Conservation (phyloP, 768 basidiomycete species). For the Termitomyces heimii region DNA sequence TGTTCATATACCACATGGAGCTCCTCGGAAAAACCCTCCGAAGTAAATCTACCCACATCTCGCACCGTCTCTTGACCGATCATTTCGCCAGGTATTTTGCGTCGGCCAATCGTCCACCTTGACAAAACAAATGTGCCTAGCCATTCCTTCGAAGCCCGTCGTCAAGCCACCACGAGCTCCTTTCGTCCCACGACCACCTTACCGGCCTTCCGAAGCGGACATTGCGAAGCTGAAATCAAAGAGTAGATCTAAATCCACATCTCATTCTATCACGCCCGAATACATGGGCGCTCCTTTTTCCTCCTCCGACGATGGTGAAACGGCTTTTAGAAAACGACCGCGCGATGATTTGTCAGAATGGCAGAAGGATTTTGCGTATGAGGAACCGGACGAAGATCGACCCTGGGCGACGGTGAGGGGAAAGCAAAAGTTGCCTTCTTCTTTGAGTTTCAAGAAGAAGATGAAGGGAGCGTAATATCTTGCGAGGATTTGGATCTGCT, state of each 20-base stretch:
- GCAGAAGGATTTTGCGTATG: too few relatives aligned
- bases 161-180: neutral
- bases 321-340: neutral
- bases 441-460: neutral
- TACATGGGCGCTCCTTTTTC: neutral
- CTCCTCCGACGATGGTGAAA: neutral
- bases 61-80: neutral
- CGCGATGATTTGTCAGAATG: neutral
- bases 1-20: too few relatives aligned
- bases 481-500: neutral
- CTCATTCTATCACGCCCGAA: neutral
- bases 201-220: slow-evolving; percentile 5
- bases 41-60: neutral
- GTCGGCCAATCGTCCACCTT: neutral
- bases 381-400: too few relatives aligned
- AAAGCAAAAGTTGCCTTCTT: neutral
- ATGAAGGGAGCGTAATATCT: neutral
- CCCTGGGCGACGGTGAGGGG: slow-evolving; percentile 1
- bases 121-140: neutral
- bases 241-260: neutral
- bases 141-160: neutral
- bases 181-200: slow-evolving; percentile 4
- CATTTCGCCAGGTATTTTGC: neutral
- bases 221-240: slow-evolving; percentile 1
- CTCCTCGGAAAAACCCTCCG: neutral